These are phyloP conservation scores for Kodamaea arcana DNA, from an alignment of 1,139 yeast genomes.

Conservation along the genomic window DNA sequence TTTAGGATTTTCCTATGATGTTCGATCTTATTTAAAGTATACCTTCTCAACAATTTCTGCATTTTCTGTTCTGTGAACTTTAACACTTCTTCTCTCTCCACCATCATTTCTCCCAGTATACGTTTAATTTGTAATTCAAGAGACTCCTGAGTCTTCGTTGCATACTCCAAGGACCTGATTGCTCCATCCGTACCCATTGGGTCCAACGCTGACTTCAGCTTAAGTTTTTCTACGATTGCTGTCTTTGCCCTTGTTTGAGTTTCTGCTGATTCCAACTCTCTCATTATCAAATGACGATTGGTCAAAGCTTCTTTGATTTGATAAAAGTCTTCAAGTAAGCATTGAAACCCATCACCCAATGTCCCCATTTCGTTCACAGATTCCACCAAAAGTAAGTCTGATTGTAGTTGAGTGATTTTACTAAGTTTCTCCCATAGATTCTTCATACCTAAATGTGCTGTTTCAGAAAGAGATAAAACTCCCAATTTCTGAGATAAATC, in stretches of 20 bases:
- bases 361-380: constrained; percentile 73
- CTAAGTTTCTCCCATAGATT: constrained; percentile 80
- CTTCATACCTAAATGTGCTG: constrained; percentile 58
- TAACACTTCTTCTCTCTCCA: constrained; percentile 60
- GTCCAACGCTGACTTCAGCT: constrained; percentile 71
- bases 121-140: constrained; percentile 71
- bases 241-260: constrained; percentile 67
- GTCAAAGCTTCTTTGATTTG: constrained; percentile 90
- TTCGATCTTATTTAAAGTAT: constrained; percentile 71
- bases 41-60: constrained; percentile 51
- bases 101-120: constrained; percentile 80
- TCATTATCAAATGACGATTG: constrained; percentile 85
- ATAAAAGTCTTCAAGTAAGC: constrained; percentile 70
- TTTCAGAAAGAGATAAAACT: constrained; percentile 49
- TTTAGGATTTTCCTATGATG: constrained; percentile 79
- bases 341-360: constrained; percentile 69
- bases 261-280: constrained; percentile 81
- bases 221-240: constrained; percentile 68
- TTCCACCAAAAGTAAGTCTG: constrained; percentile 73
- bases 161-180: constrained; percentile 69
- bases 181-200: constrained; percentile 93
- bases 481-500: constrained; percentile 63
- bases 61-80: constrained; percentile 55
- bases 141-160: constrained; percentile 74
- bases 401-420: constrained; percentile 61